Percentiles rank a stretch among this genome's conserved stretches.
Conservation (phyloP, 2,329 filamentous ascomycete species). For the Fusarium virguliforme region DNA sequence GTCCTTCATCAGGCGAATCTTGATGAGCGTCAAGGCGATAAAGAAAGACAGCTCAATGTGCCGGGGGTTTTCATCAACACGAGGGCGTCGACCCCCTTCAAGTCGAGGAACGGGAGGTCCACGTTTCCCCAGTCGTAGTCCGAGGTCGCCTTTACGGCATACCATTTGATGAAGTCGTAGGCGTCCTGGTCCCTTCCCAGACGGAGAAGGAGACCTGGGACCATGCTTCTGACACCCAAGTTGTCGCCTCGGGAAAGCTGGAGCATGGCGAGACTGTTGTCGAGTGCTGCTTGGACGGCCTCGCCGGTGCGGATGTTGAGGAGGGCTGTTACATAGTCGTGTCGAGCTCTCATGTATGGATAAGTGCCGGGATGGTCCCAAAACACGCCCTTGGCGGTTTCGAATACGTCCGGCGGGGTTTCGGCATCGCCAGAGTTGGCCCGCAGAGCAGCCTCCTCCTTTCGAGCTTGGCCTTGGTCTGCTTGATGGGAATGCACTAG, state of each 20-base stretch:
- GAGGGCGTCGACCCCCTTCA: slow-evolving; percentile 16
- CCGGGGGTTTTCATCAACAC: slow-evolving; percentile 13
- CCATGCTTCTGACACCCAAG: neutral
- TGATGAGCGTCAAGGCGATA: slow-evolving; percentile 26
- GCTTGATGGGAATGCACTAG: slow-evolving; percentile 6
- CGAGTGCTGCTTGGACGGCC: slow-evolving; percentile 8
- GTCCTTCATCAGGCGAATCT: slow-evolving; percentile 29
- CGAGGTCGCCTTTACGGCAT: neutral
- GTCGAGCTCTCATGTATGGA: slow-evolving; percentile 25
- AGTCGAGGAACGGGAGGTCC: slow-evolving; percentile 16
- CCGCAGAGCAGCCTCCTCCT: slow-evolving; percentile 10
- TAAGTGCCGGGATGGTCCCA: slow-evolving; percentile 11
- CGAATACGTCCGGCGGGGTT: slow-evolving; percentile 15
- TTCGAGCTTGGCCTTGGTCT: neutral
- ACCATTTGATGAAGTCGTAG: slow-evolving; percentile 37
- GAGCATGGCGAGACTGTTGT: slow-evolving; percentile 8
- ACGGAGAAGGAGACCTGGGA: slow-evolving; percentile 23
- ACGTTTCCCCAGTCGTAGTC: slow-evolving; percentile 15
- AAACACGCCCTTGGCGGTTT: neutral
- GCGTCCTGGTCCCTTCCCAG: slow-evolving; percentile 26
- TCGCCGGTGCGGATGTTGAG: slow-evolving; percentile 26
- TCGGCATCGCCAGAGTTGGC: neutral
- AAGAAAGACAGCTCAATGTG: slow-evolving; percentile 4
- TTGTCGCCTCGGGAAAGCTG: slow-evolving; percentile 27
- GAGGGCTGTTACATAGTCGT: slow-evolving; percentile 12